Evolutionary conservation across 129 eudicot genomes (phyloP).

Genomic region (Cynara cardunculus): DNA sequence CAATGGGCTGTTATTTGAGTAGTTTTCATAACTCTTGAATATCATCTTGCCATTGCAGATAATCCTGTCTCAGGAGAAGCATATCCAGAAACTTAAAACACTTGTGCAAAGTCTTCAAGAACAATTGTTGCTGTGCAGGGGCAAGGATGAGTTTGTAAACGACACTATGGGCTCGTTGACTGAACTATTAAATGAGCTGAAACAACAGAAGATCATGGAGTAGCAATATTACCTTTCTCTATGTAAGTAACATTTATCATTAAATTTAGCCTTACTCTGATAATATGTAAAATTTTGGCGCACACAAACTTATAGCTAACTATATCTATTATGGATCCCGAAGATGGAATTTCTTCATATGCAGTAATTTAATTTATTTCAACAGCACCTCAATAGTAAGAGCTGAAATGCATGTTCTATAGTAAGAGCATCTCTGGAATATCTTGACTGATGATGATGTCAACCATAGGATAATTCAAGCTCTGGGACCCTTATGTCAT

Average conservation of each 20-base stretch:
- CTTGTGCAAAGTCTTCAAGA: slow-evolving; percentile 45
- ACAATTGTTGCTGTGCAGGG: slow-evolving; percentile 40
- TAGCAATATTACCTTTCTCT: slow-evolving; percentile 13
- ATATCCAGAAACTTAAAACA: slow-evolving; percentile 41
- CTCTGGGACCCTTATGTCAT: too few species aligned
- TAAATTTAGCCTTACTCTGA: background rate
- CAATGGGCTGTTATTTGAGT: background rate
- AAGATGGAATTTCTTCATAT: background rate
- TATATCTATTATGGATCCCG: too few species aligned
- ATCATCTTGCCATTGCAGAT: slow-evolving; percentile 34
- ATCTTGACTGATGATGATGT: too few species aligned
- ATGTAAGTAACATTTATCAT: slow-evolving; percentile 10
- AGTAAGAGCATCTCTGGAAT: too few species aligned
- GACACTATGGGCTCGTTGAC: slow-evolving; percentile 28
- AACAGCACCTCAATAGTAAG: too few species aligned
- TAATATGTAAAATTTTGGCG: background rate
- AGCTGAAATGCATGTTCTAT: too few species aligned
- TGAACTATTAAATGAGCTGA: slow-evolving; percentile 30
- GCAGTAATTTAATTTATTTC: background rate
- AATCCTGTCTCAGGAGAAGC: slow-evolving; percentile 49
- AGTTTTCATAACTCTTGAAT: background rate
- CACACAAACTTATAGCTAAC: too few species aligned
- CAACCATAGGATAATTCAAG: too few species aligned
- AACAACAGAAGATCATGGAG: slow-evolving; percentile 30
- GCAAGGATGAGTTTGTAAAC: slow-evolving; percentile 24